Base-by-base conservation (phyloP, 176 grass and related monocot genomes). In the Oropetium thomaeum region DNA sequence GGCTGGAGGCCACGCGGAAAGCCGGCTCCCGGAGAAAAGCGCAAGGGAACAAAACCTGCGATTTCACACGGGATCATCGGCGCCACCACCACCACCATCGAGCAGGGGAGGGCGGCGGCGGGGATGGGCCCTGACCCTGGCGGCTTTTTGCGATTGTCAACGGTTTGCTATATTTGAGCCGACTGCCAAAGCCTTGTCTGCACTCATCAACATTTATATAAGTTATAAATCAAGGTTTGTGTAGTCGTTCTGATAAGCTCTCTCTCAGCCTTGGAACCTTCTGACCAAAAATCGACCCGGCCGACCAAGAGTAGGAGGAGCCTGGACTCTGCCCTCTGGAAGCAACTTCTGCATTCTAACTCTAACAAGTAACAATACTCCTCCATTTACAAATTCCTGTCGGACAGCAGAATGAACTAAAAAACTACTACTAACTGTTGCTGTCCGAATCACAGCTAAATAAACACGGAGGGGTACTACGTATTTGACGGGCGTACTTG, bases 61-160 rank as follows among this genome's bases (percentile, higher is more conserved):
- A 39, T 82, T 82, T 87, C 79, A 72, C 73, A 72, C 79, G 20
- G 65, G 52, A 57, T 23, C 20, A 22, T 16, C 58, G 5, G 35
- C 20, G 32, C 9, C 42, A 29, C 5, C 5, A 19, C 17, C 47
- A 20, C 49, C 49, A 27, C 26, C 14, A 31, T 11, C 39, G 32
- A 27, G 34, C 51, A 27, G 51, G 22, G 13, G 27, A 1, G 3
- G 27, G n/a, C 38, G 30, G 66, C 30, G 73, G 39, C 37, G 59
- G 31, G 7, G 67, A 63, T 17, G 47, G 57, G 11, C 3, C n/a
- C 19, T 10, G 13, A 0, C 17, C 40, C 29, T 26, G 43, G 13
- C 27, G n/a, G 11, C 13, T 40, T 72, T 72, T 53, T 38, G 74
- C n/a, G 3, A 17, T 15, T 17, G 75, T 73, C 68, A 72, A 65